Conservation (phyloP, 805 yeast genomes). For the Candida sakaeoensis region DNA sequence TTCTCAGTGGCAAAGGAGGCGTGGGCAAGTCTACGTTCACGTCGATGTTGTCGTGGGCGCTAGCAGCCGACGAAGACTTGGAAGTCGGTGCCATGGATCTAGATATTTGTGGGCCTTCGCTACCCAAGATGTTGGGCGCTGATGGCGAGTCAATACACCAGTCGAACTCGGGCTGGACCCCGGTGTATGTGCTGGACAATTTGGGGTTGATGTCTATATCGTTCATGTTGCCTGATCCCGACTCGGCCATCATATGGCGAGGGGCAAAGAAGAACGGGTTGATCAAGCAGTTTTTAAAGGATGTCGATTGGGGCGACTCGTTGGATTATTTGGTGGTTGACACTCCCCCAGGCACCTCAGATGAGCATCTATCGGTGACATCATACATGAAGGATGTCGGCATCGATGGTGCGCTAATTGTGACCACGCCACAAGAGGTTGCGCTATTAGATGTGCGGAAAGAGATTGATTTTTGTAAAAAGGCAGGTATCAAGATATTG, state of each 20-base stretch:
- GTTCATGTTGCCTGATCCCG: slow-evolving; percentile 89
- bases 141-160: slow-evolving; percentile 82
- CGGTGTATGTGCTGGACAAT: slow-evolving; percentile 93
- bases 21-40: slow-evolving; percentile 98
- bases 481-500: slow-evolving; percentile 79
- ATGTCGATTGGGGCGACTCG: slow-evolving; percentile 87
- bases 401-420: slow-evolving; percentile 90
- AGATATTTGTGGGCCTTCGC: slow-evolving; percentile 96
- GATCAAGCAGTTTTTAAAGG: slow-evolving; percentile 89
- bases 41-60: slow-evolving; percentile 93
- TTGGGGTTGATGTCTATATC: slow-evolving; percentile 94
- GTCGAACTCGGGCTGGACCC: slow-evolving; percentile 93
- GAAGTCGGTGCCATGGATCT: slow-evolving; percentile 97
- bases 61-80: slow-evolving; percentile 70
- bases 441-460: slow-evolving; percentile 92
- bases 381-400: slow-evolving; percentile 86
- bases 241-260: slow-evolving; percentile 94
- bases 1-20: slow-evolving; percentile 86
- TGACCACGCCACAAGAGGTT: slow-evolving; percentile 98
- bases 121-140: slow-evolving; percentile 93
- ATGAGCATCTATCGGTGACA: slow-evolving; percentile 90
- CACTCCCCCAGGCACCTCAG: slow-evolving; percentile 98
- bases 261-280: slow-evolving; percentile 94
- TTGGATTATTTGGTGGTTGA: slow-evolving; percentile 86
- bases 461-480: slow-evolving; percentile 90